Base-by-base conservation (phyloP, 2,329 filamentous ascomycete species). In the Furcasterigmium furcatum region DNA sequence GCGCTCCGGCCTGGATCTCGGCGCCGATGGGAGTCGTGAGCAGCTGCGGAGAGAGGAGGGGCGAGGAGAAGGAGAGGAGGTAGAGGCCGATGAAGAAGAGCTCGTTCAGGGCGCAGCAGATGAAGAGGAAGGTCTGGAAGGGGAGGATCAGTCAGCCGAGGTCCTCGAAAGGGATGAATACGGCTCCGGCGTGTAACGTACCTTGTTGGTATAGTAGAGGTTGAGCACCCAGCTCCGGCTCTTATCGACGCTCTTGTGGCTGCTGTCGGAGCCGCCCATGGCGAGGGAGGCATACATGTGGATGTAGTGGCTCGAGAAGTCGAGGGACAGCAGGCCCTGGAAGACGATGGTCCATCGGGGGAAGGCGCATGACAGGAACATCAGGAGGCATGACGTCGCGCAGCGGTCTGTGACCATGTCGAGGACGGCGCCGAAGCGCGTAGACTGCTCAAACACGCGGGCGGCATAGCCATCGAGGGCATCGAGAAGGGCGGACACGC, bases 361-460 rank as follows among this genome's bases (percentile, higher is more conserved):
- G 71, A 95, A 99, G 18, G 94, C 94, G 13, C 90, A 95, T 34
- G 89, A 90, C 51, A 99, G 72, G 73, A 97, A 99, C 42, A 97
- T 91, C 41, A 99, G 81, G 57, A 99, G 72, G 67, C 94, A 99
- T 3, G 92, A 85, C 4, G 94, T 99, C 24, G 92, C 97, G 76
- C 94, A 97, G 49, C 94, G 87, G 69, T 99, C 94, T 16, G 94
- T 99, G 50, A 99, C 92, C 94, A 99, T 99, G 72, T 99, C 94
- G 52, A 99, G 79, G 27, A 99, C 92, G 25, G 92, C 94, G 52
- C 94, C 94, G 65, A 99, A 99, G 53, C 88, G 88, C 45, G 94
- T 97, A 30, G 88, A 92, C 68, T 99, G 94, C 59, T 95, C 82
- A 64, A 80, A 92, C 85, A 59, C 48, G 24, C 70, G 58, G 47